Conservation (phyloP, 2,329 filamentous ascomycete genomes). For the Chrysosphaeria jannelii region DNA sequence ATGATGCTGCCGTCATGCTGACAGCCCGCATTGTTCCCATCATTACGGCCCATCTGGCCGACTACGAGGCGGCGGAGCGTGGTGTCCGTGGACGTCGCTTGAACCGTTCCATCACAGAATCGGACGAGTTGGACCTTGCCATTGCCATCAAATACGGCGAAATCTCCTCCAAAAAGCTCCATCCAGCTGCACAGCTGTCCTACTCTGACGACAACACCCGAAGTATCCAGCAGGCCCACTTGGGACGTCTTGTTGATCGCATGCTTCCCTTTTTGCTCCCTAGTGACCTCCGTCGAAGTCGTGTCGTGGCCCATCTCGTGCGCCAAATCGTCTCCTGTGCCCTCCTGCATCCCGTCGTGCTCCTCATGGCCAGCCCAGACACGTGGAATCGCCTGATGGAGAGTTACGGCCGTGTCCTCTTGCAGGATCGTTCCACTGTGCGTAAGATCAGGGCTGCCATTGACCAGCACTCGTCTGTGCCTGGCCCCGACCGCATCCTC, state of each 20-base stretch:
- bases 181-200: conserved; percentile 55
- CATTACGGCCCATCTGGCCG: conserved; percentile 60
- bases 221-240: conserved; percentile 60
- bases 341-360: conserved; percentile 57
- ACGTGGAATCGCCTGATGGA: conserved; percentile 96
- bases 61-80: conserved; percentile 75
- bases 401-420: conserved; percentile 53
- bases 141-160: conserved; percentile 86
- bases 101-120: conserved; percentile 75
- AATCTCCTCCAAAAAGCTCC: conserved; percentile 23
- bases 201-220: conserved; percentile 45
- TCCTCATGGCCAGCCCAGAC: conserved; percentile 65
- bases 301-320: conserved; percentile 50
- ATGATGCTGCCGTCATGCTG: conserved; percentile 64
- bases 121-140: conserved; percentile 78
- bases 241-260: conserved; percentile 42
- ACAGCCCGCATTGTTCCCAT: conserved; percentile 67
- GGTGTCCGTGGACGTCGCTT: conserved; percentile 65
- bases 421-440: conserved; percentile 89
- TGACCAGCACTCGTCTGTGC: conserved; percentile 66
- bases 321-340: conserved; percentile 81
- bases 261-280: conserved; percentile 52
- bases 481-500: too few relatives aligned
- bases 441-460: conserved; percentile 70
- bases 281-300: conserved; percentile 41